phyloP scores from a whole-genome alignment of 1,284 basidiomycete genomes.

The Moesziomyces globuligerus region DNA sequence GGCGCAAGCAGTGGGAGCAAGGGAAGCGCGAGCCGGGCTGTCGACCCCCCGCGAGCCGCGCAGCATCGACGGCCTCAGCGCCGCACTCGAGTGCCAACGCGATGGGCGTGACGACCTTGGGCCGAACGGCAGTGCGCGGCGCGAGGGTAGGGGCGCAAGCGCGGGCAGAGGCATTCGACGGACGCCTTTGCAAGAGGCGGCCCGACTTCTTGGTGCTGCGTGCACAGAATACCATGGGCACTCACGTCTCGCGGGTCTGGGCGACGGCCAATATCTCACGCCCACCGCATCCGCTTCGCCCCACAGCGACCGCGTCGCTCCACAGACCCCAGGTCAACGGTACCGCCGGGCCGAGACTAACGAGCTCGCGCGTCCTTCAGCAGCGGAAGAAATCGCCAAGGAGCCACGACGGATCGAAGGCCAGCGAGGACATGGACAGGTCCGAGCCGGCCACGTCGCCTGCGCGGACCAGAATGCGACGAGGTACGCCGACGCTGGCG shows the following conservation, averaged over 20 bases:
- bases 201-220: conserved; percentile 26
- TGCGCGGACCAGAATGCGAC: too few relatives aligned
- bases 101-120: conserved; percentile 15
- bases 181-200: conserved; percentile 9
- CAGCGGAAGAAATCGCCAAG: too few relatives aligned
- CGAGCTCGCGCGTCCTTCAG: conserved; percentile 15
- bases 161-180: conserved; percentile 9
- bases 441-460: too few relatives aligned
- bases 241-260: conserved; percentile 17
- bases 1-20: conserved; percentile 60
- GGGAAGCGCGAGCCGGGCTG: conserved; percentile 42
- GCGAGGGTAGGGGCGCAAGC: conserved; percentile 20
- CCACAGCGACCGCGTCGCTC: not conserved
- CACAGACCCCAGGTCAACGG: conserved; percentile 2
- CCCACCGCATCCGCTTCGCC: conserved; percentile 33
- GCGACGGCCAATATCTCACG: conserved; percentile 28
- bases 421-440: too few relatives aligned
- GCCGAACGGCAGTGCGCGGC: conserved; percentile 19
- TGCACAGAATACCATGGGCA: conserved; percentile 23
- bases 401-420: too few relatives aligned
- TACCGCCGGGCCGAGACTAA: conserved; percentile 20
- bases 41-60: conserved; percentile 1
- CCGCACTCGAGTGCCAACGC: not conserved
- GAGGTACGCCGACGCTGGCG: conserved; percentile 25
- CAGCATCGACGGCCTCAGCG: conserved; percentile 1